Conservation (phyloP, 345 rosid genomes). For the Hevea brasiliensis region DNA sequence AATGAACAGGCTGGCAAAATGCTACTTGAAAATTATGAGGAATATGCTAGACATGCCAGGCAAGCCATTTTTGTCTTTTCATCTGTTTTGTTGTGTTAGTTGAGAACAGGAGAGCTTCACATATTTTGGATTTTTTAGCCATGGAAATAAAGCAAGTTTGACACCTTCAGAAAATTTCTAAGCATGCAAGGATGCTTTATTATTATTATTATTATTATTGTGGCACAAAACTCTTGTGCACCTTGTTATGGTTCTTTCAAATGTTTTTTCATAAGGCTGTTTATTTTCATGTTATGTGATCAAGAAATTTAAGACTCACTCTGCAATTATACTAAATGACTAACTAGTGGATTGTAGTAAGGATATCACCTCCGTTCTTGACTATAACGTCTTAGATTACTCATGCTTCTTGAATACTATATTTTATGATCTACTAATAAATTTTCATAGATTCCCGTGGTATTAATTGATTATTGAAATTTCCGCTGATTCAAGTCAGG, state of each 20-base stretch:
- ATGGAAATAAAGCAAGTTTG: constrained; percentile 10
- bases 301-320: too few species aligned
- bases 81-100: constrained; percentile 6
- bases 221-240: not conserved
- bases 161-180: not conserved
- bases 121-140: not conserved
- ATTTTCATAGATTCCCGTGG: not conserved
- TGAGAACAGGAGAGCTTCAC: constrained; percentile 9
- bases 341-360: too few species aligned
- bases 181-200: not conserved
- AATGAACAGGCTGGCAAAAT: constrained; percentile 98
- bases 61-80: constrained; percentile 30
- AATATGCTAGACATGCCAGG: constrained; percentile 97
- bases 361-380: too few species aligned
- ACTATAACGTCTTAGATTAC: too few species aligned
- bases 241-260: not conserved
- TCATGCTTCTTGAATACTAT: not conserved
- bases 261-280: not conserved
- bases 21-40: constrained; percentile 97
- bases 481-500: constrained; percentile 39
- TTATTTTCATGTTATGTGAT: too few species aligned
- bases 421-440: not conserved
- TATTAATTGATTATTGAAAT: not conserved
- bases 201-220: too few species aligned
- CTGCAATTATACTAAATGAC: too few species aligned